A percentile compares a stretch with the other conserved stretches of the same genome.
phyloP scores from a whole-genome alignment of 2,329 filamentous ascomycete species.

The Xylaria sp. region DNA sequence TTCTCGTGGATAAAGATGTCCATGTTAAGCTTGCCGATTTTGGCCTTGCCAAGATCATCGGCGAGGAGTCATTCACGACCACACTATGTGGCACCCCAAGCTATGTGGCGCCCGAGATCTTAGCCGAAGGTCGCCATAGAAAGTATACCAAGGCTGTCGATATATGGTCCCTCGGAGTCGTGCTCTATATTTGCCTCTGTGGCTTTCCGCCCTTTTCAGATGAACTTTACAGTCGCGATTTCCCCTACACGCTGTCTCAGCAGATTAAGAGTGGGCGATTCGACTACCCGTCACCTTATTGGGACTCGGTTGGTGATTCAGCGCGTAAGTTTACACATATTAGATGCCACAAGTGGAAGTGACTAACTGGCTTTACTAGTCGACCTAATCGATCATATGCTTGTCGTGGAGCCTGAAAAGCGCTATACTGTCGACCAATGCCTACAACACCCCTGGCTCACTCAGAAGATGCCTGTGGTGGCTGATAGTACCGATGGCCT shows the following conservation, averaged over 20 bases:
- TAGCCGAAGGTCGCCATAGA: slow-evolving; percentile 79
- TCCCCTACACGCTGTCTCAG: slow-evolving; percentile 84
- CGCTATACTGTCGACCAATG: slow-evolving; percentile 91
- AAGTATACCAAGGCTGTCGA: slow-evolving; percentile 96
- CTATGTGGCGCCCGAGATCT: slow-evolving; percentile 94
- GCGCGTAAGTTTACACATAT: slow-evolving; percentile 60
- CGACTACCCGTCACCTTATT: slow-evolving; percentile 96
- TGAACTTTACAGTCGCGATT: slow-evolving; percentile 80
- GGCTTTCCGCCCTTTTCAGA: slow-evolving; percentile 98
- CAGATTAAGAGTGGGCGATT: slow-evolving; percentile 90
- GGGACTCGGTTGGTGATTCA: slow-evolving; percentile 85
- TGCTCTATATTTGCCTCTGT: slow-evolving; percentile 95
- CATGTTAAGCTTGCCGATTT: slow-evolving; percentile 95
- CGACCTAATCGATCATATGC: slow-evolving; percentile 93
- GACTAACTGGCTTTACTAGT: slow-evolving; percentile 50
- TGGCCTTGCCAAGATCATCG: slow-evolving; percentile 96
- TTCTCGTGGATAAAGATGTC: slow-evolving; percentile 83
- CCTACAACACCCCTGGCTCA: slow-evolving; percentile 89
- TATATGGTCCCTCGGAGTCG: slow-evolving; percentile 96
- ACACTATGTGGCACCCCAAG: slow-evolving; percentile 96
- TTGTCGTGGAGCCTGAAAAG: slow-evolving; percentile 83
- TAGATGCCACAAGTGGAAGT: background rate
- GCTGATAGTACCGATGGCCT: slow-evolving; percentile 92
- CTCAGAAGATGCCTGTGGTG: slow-evolving; percentile 62
- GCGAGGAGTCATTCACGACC: slow-evolving; percentile 96